These are phyloP conservation scores for Chalaropsis ovoidea DNA, from an alignment of 2,329 filamentous ascomycete genomes.

Conservation along the genomic window DNA sequence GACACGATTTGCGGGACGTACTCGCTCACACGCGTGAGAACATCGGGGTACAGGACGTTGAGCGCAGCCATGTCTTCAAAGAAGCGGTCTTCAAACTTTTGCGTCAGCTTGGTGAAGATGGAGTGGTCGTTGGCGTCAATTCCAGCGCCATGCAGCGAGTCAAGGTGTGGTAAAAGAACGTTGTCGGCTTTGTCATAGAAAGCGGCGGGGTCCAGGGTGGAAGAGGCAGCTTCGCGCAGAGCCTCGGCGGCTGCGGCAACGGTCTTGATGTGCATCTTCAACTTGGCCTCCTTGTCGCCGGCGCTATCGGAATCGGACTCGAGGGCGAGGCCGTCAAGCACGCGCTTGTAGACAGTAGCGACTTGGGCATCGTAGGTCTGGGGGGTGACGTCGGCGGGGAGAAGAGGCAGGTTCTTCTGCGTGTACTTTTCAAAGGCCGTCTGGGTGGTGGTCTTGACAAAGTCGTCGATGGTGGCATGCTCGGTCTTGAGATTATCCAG, in stretches of 20 bases:
- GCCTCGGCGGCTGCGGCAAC: conserved; percentile 41
- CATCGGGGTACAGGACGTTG: conserved; percentile 74
- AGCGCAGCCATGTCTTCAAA: conserved; percentile 77
- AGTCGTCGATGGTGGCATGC: conserved; percentile 22
- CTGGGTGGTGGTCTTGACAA: conserved; percentile 20
- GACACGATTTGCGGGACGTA: conserved; percentile 78
- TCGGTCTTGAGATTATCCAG: conserved; percentile 42
- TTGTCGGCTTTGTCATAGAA: conserved; percentile 50
- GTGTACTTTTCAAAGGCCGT: conserved; percentile 48
- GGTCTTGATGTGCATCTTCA: conserved; percentile 77
- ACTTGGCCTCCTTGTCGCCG: conserved; percentile 71
- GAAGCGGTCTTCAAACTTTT: conserved; percentile 79
- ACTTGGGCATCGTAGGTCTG: conserved; percentile 42
- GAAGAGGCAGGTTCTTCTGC: conserved; percentile 44
- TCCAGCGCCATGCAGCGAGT: conserved; percentile 54
- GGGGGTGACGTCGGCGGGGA: conserved; percentile 37
- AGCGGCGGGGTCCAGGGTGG: conserved; percentile 40
- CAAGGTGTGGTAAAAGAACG: conserved; percentile 72
- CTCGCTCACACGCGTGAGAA: conserved; percentile 82
- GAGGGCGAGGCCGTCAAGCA: conserved; percentile 47
- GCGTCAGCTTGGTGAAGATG: conserved; percentile 79
- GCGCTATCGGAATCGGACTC: conserved; percentile 47
- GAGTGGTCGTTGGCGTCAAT: conserved; percentile 53
- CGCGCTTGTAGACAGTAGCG: conserved; percentile 44
- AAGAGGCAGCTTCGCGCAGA: conserved; percentile 23